Evolutionary conservation across 129 eudicot species (phyloP).

Genomic region (Chrysanthemum seticuspe): DNA sequence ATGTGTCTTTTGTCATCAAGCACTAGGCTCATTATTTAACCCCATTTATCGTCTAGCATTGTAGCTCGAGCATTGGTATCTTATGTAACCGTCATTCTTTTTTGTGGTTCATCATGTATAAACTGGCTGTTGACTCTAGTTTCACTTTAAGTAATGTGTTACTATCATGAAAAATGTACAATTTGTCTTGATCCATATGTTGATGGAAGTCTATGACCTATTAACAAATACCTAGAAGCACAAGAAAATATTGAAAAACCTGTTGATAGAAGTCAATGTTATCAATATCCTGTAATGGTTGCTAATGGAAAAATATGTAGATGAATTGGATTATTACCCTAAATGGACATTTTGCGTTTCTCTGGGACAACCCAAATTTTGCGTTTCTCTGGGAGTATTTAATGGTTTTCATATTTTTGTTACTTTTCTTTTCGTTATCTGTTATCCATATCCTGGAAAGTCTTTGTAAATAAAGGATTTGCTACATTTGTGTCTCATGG

Average conservation of each 20-base stretch:
- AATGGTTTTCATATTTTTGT: neutral
- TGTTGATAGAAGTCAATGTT: slow-evolving; percentile 17
- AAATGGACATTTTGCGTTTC: slow-evolving; percentile 1
- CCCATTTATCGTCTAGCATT: neutral
- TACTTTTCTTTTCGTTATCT: no score
- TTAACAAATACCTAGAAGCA: slow-evolving; percentile 9
- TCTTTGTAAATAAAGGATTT: no score
- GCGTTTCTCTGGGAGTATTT: neutral
- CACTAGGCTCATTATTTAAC: neutral
- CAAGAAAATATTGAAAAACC: neutral
- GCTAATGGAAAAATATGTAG: neutral
- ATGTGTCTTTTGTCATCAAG: slow-evolving; percentile 15
- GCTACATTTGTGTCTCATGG: no score
- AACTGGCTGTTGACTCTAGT: neutral
- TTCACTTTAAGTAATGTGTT: no score
- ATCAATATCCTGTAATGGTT: slow-evolving; percentile 17
- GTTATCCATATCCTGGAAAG: no score
- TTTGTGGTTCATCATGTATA: neutral
- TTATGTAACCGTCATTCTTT: neutral
- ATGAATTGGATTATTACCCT: slow-evolving; percentile 8
- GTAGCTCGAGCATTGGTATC: neutral
- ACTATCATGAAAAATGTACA: no score
- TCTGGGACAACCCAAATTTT: slow-evolving; percentile 2
- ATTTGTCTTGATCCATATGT: neutral
- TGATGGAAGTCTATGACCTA: slow-evolving; percentile 11